phyloP scores from a whole-genome alignment of 2,329 filamentous ascomycete genomes.

The Metarhizium sp. region DNA sequence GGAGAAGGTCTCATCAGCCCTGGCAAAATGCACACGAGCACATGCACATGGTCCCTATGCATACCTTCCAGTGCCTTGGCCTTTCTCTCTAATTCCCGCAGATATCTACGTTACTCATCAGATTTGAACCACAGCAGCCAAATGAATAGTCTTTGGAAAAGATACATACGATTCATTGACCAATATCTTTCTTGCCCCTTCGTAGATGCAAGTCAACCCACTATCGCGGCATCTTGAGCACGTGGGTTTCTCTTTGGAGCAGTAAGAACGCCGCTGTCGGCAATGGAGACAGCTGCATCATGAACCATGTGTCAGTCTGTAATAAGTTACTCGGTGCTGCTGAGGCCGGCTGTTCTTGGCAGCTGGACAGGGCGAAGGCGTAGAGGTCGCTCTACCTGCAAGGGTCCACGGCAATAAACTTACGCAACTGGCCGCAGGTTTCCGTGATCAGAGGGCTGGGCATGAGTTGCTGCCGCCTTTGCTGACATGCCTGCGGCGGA shows the following conservation, averaged over 20 bases:
- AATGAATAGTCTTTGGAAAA: too few relatives aligned
- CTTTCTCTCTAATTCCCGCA: slow-evolving; percentile 24
- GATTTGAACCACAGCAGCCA: not conserved
- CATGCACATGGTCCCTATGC: not conserved
- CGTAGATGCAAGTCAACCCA: slow-evolving; percentile 22
- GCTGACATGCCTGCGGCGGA: not conserved
- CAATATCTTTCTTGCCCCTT: slow-evolving; percentile 23
- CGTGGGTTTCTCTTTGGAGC: slow-evolving; percentile 26
- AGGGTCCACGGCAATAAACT: slow-evolving; percentile 4
- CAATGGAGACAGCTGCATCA: slow-evolving; percentile 22
- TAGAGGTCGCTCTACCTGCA: not conserved
- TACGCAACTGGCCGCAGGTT: slow-evolving; percentile 18
- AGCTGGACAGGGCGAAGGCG: too few relatives aligned
- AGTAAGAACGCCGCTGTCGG: slow-evolving; percentile 23
- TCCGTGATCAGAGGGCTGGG: slow-evolving; percentile 8
- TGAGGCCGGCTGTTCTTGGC: too few relatives aligned
- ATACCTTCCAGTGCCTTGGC: slow-evolving; percentile 20
- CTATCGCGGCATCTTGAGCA: slow-evolving; percentile 24
- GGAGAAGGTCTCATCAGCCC: not conserved
- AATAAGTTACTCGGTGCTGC: too few relatives aligned
- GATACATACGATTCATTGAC: slow-evolving; percentile 23
- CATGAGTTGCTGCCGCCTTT: not conserved
- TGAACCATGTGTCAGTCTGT: not conserved
- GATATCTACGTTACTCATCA: slow-evolving; percentile 14
- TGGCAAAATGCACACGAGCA: not conserved